phyloP scores from a whole-genome alignment of 768 basidiomycete species.

The Hebeloma cylindrosporum region DNA sequence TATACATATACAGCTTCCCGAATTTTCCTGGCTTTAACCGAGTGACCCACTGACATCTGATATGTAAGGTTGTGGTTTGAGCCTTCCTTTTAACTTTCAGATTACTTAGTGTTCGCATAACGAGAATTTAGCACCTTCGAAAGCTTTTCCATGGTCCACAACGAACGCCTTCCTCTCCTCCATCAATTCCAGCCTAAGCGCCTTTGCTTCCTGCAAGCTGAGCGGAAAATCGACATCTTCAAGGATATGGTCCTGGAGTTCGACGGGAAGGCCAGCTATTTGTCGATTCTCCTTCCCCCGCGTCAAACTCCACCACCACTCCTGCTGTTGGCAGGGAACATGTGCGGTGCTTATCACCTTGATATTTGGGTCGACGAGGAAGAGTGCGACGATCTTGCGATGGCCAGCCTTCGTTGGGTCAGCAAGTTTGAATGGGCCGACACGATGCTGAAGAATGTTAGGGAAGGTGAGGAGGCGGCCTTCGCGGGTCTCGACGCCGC shows the following conservation, averaged over 20 bases:
- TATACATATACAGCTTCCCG: background rate
- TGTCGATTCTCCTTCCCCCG: slow-evolving; percentile 7
- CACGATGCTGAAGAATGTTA: slow-evolving; percentile 42
- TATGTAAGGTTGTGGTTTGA: too few relatives aligned
- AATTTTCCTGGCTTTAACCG: background rate
- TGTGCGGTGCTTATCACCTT: slow-evolving; percentile 29
- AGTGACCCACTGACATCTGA: too few relatives aligned
- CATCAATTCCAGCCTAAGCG: slow-evolving; percentile 31
- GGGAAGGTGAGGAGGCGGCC: slow-evolving; percentile 41
- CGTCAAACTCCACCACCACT: slow-evolving; percentile 30
- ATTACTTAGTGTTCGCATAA: slow-evolving; percentile 26
- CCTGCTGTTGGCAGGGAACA: slow-evolving; percentile 31
- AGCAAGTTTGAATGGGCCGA: slow-evolving; percentile 36
- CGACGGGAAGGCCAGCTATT: slow-evolving; percentile 12
- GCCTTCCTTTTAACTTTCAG: too few relatives aligned
- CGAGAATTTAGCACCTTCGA: slow-evolving; percentile 17
- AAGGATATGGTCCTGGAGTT: slow-evolving; percentile 17
- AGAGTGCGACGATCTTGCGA: slow-evolving; percentile 44
- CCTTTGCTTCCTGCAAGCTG: slow-evolving; percentile 27
- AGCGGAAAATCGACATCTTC: slow-evolving; percentile 24
- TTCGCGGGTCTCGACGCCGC: slow-evolving; percentile 33
- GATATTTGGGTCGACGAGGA: slow-evolving; percentile 38
- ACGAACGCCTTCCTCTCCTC: slow-evolving; percentile 30
- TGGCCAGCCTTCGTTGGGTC: slow-evolving; percentile 41
- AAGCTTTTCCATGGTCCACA: slow-evolving; percentile 5